Base-by-base conservation (phyloP, 176 grass and related monocot genomes). In the Avena eriantha region DNA sequence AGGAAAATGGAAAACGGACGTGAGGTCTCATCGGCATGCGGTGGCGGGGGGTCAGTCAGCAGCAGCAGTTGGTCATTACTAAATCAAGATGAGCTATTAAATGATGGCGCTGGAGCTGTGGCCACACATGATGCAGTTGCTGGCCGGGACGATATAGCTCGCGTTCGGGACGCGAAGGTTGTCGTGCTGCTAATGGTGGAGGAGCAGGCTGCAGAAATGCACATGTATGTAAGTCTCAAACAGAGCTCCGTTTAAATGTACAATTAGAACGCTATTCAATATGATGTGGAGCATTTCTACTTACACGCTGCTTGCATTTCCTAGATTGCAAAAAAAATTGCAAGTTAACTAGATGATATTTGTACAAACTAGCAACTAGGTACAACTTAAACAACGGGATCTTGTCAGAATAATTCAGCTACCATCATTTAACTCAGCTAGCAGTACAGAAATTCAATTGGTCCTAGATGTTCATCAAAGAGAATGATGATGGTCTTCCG, bases 111-210 rank as follows among this genome's bases (percentile, higher is more conserved):
- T 86, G 71, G 97, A 92, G 78, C 92, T 92, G 87, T 94, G 96
- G 85, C 94, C 85, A 70, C 97, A 98, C 76, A 80, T 86, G 79
- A 98, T 68, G 14, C 97, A 98, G 76, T 94, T 93, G 74, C 91
- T 94, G 70, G 97, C 97, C 0, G 94, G 94, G 34, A 94, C 88
- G 54, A 92, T 80, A 53, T 96, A 98, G 59, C 94, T 98, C 65
- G 92, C 94, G 39, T 98, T 96, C 1, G 94, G 82, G 19, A 96
- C 86, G 34, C 39, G 88, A 41, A 96, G 79, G 74, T 84, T 87
- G 97, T 86, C 6, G 65, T 81, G 31, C 7, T 89, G 82, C 88
- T 94, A 51, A 98, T 98, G 47, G 87, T 73, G 6, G 94, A 96
- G 50, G 90, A 92, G 82, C 97, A 98, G 64, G 84, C 97, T 98